Base-by-base conservation (phyloP, 2,329 filamentous ascomycete species). In the Ceratocystis cacaofunesta region DNA sequence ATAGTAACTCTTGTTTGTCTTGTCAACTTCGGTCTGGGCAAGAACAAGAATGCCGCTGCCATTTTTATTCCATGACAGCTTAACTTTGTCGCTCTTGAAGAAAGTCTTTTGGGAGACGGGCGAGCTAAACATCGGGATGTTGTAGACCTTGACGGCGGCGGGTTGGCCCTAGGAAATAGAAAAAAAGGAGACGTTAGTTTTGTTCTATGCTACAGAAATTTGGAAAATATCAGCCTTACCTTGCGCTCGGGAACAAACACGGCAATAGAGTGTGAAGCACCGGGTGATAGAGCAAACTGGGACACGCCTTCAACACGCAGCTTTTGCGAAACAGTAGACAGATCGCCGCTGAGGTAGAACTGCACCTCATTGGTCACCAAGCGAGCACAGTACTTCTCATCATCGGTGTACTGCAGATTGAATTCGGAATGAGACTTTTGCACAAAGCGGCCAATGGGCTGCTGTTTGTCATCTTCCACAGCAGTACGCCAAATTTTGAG, bases 41-140 rank as follows among this genome's bases (percentile, higher is more conserved):
- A 99, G 84, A 70, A 97, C 92, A 72, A 99, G 88, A 73, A 97
- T 77, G 74, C 87, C 92, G 46, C 92, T 96, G 64, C 94, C 94
- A 68, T 90, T 81, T 70, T 87, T 84, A 77, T 99, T 99, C 94
- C 94, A 99, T 79, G 96, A 96, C 73, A 99, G 80, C 77, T 96
- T 91, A 61, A 99, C 92, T 80, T 97, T 97, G 80, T 99, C 94
- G 69, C 92, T 92, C 80, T 99, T 99, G 85, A 91, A 99, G 74
- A 99, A 99, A 1, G 88, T 96, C 85, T 99, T 99, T 75, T 97
- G 92, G 48, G 92, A 96, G 62, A 96, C 86, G 3, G 92, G 86
- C 64, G 79, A 79, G 69, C 78, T 82, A 77, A 97, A 97, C 71
- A 94, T 82, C 52, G 94, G 92, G 44, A 97, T 89, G 70, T 92